phyloP scores from a whole-genome alignment of 1,139 yeast genomes.

The Petasospora fabianii region DNA sequence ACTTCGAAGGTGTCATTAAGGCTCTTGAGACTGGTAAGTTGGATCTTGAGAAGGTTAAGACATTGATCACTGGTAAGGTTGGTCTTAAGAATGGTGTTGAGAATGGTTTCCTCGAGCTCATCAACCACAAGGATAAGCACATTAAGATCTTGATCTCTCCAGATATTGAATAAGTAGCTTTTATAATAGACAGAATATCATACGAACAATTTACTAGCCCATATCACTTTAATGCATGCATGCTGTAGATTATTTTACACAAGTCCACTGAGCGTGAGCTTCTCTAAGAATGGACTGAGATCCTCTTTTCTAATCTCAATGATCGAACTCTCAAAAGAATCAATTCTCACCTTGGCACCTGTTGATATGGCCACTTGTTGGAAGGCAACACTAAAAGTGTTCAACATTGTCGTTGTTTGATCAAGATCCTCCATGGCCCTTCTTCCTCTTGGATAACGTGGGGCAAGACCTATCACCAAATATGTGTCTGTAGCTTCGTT shows the following conservation, averaged over 20 bases:
- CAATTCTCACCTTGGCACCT: constrained; percentile 86
- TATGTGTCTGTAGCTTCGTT: constrained; percentile 75
- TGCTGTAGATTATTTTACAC: constrained; percentile 20
- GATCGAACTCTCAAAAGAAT: constrained; percentile 91
- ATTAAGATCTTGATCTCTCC: constrained; percentile 49
- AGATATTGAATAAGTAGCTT: too few relatives aligned
- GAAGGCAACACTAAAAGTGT: constrained; percentile 86
- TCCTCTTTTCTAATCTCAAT: constrained; percentile 89
- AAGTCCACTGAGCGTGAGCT: constrained; percentile 53
- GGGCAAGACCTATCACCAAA: constrained; percentile 86
- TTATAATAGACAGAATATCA: too few relatives aligned
- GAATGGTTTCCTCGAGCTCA: constrained; percentile 43
- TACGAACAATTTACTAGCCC: too few relatives aligned
- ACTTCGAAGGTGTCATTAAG: constrained; percentile 46
- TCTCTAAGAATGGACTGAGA: constrained; percentile 80
- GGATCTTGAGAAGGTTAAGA: constrained; percentile 36
- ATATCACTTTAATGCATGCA: neutral
- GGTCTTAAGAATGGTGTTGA: constrained; percentile 41
- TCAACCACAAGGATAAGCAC: constrained; percentile 44
- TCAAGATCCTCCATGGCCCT: constrained; percentile 38
- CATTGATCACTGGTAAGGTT: constrained; percentile 43
- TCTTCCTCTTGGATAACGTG: constrained; percentile 65
- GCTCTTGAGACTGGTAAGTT: constrained; percentile 42
- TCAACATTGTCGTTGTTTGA: constrained; percentile 44
- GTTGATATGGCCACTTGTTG: constrained; percentile 79